Conservation (phyloP, 169 alveolate genomes). For the Cryptosporidium muris region DNA sequence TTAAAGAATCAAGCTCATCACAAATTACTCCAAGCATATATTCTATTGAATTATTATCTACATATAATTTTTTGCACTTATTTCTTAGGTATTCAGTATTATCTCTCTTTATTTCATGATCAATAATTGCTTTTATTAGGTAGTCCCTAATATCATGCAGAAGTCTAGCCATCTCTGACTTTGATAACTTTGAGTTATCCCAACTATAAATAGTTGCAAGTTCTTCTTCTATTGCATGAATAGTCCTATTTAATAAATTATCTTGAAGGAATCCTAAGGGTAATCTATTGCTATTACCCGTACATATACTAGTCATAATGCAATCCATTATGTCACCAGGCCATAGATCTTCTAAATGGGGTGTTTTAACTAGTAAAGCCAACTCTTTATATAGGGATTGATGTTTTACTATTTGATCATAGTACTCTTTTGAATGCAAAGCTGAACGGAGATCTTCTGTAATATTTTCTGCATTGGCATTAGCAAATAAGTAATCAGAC, state of each 20-base stretch:
- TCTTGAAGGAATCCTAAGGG: conserved; percentile 42
- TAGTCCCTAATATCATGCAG: conserved; percentile 46
- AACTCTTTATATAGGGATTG: conserved; percentile 44
- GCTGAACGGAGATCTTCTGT: conserved; percentile 50
- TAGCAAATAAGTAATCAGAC: conserved; percentile 64
- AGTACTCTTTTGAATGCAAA: conserved; percentile 19
- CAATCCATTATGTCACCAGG: conserved; percentile 71
- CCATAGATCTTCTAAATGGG: conserved; percentile 43
- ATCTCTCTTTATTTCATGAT: conserved; percentile 4
- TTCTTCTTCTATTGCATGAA: conserved; percentile 61
- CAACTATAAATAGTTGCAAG: conserved; percentile 48
- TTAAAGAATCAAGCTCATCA: not conserved
- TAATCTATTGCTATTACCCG: conserved; percentile 48
- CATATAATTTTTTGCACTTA: not conserved
- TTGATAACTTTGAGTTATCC: conserved; percentile 51
- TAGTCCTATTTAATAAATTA: conserved; percentile 61
- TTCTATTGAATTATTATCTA: not conserved
- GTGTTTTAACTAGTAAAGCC: conserved; percentile 22
- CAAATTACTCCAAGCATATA: conserved; percentile 1
- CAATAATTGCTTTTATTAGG: conserved; percentile 9
- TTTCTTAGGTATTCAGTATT: not conserved
- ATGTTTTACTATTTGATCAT: conserved; percentile 30
- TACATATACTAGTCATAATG: conserved; percentile 61
- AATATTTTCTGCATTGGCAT: conserved; percentile 52
- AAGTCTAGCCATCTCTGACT: conserved; percentile 66